Evolutionary conservation across 768 basidiomycete species (phyloP), one percentile per base, ranked within the genome.

Genomic region (Exidia glandulosa): DNA sequence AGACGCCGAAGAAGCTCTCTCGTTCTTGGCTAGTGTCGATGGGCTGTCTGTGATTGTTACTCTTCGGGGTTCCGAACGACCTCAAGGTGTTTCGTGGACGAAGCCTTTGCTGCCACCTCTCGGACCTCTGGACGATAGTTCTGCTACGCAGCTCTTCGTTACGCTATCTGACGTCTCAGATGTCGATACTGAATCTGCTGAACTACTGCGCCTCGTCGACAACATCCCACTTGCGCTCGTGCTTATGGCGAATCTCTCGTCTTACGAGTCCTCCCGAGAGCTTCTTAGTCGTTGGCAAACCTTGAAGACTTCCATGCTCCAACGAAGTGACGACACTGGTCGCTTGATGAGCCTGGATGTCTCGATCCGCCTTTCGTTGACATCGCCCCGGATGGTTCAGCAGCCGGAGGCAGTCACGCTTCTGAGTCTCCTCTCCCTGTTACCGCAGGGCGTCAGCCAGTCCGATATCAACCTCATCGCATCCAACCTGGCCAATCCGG

Each of bases 161-260:
- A 60, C 65, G 37, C 60, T 66, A 33, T 64, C 65, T 32, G 66
- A 65, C 60, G 61, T 61, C 32, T 37, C 60, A 41, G 66, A 66
- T 57, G 58, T 63, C 55, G 66, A 67, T 27, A 62, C 62, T 10
- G 55, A 62, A 32, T 58, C 66, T 50, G 63, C 62, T 48, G 50
- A 30, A 63, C 57, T 67, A 25, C 57, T 66, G 16, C 25, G 47
- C 33, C 61, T 61, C 19, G 57, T 67, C 48, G 66, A 67, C 30
- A 61, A 31, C 56, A 59, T 67, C 23, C 66, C 66, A 25, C 65
- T 67, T 1, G 66, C 66, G n/a, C 63, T 76, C 32, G 71, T 67
- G 25, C 65, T 76, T 3, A 66, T 75, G 66, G 74, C 75, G 4
- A 66, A 66, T 32, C 59, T 61, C 2, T 65, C 62, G 57, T 50